Conservation (phyloP, 371 early-diverging fungal species). For the Mortierella polycephala region DNA sequence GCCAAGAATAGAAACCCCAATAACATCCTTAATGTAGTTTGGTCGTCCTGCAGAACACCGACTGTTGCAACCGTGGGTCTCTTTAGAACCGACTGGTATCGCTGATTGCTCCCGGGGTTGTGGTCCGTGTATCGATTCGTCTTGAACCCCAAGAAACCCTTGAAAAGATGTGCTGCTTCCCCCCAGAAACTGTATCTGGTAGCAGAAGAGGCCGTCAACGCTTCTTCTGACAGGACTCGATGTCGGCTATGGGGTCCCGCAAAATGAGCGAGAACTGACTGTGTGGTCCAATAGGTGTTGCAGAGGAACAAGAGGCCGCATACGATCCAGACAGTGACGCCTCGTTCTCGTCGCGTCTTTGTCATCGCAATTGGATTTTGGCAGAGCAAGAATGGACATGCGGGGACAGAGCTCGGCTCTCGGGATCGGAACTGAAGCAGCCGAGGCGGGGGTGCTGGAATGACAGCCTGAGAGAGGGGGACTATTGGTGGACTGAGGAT, state of each 20-base stretch:
- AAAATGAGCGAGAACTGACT: conserved; percentile 31
- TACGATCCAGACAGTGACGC: conserved; percentile 45
- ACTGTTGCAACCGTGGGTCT: conserved; percentile 40
- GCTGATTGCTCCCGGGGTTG: conserved; percentile 8
- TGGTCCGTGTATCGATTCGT: conserved; percentile 31
- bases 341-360: conserved; percentile 46
- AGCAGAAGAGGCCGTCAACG: neutral
- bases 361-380: conserved; percentile 41
- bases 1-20: conserved; percentile 25
- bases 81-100: conserved; percentile 15
- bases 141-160: conserved; percentile 44
- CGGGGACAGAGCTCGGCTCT: conserved; percentile 40
- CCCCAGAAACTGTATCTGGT: conserved; percentile 16
- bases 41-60: conserved; percentile 37
- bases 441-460: conserved; percentile 45
- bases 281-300: conserved; percentile 52
- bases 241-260: conserved; percentile 3
- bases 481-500: conserved; percentile 1
- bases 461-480: conserved; percentile 25
- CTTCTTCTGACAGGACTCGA: conserved; percentile 13
- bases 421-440: conserved; percentile 39
- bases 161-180: conserved; percentile 31
- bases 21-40: conserved; percentile 15
- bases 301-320: conserved; percentile 46
- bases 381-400: conserved; percentile 41